Evolutionary conservation across 148 eudicot species (phyloP), one percentile per base, ranked within the genome.

Genomic region (Limonium bicolor): DNA sequence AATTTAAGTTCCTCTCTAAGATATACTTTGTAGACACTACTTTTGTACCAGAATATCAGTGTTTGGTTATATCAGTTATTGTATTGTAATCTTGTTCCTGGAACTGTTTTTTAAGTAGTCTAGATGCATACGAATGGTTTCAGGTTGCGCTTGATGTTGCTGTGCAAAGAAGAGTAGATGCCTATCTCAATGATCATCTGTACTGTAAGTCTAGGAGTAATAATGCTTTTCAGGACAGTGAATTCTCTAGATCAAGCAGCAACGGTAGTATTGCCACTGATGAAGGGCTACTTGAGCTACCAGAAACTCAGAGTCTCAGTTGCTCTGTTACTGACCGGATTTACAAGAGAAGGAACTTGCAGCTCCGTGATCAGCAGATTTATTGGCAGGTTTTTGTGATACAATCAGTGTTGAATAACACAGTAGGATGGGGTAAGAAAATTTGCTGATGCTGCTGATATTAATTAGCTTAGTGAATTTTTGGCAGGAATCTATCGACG

Each of bases 201-300:
- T 70, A 77, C 55, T 64, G 55, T 46, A 85, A 80, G 63, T 55
- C 76, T 12, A 57, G 68, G 62, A 50, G 67, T 48, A 65, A 31
- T 33, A 68, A 67, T 36, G 61, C 50, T 58, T 49, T 66, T 51
- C 56, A 38, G 17, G 66, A 58, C 12, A 41, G 57, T 60, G 72
- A 49, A 2, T 58, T 77, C 60, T 73, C 88, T 15, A 72, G 82
- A 60, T 75, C 85, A 66, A 78, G 71, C 72, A 90, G 95, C 58
- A 73, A 65, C 50, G 74, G 76, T 49, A 85, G 80, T 51, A 58
- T 80, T 57, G 79, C 70, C 51, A 67, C 70, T 50, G 95, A 90
- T 58, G 99, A 90, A 53, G 76, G 81, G 46, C 62, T 90, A 28
- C 81, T 90, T 81, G 99, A 90, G 71, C 88, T 68, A 71, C 78